Evolutionary conservation across 2,329 filamentous ascomycete genomes (phyloP).

Genomic region (Teratosphaeria destructans): DNA sequence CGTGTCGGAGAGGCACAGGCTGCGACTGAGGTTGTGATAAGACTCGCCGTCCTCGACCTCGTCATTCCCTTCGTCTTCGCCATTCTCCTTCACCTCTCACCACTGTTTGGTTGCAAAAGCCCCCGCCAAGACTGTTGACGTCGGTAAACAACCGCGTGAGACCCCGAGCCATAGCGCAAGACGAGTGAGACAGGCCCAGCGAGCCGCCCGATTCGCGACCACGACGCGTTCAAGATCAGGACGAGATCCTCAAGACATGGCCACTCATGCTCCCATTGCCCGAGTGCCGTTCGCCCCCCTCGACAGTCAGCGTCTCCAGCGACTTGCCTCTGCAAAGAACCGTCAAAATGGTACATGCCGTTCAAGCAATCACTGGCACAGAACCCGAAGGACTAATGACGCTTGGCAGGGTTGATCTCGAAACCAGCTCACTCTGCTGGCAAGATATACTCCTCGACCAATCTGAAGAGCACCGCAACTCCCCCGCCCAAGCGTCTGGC

Average conservation of each 20-base stretch:
- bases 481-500: neutral
- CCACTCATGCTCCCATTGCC: constrained; percentile 21
- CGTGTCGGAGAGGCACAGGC: neutral
- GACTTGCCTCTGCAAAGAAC: constrained; percentile 66
- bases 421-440: neutral
- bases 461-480: neutral
- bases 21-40: neutral
- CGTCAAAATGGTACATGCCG: constrained; percentile 51
- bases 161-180: neutral
- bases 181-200: neutral
- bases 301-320: constrained; percentile 58
- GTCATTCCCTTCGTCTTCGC: neutral
- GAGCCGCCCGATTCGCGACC: neutral
- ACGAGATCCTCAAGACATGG: constrained; percentile 9
- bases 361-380: neutral
- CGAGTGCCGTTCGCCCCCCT: constrained; percentile 70
- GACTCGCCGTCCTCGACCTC: neutral
- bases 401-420: neutral
- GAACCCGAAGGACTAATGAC: constrained; percentile 2
- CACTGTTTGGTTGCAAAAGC: neutral
- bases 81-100: neutral
- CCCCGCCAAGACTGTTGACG: neutral
- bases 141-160: neutral
- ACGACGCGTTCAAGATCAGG: neutral
- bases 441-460: neutral